Evolutionary conservation across 306 rosid genomes (phyloP).

Genomic region (Bauhinia variegata): DNA sequence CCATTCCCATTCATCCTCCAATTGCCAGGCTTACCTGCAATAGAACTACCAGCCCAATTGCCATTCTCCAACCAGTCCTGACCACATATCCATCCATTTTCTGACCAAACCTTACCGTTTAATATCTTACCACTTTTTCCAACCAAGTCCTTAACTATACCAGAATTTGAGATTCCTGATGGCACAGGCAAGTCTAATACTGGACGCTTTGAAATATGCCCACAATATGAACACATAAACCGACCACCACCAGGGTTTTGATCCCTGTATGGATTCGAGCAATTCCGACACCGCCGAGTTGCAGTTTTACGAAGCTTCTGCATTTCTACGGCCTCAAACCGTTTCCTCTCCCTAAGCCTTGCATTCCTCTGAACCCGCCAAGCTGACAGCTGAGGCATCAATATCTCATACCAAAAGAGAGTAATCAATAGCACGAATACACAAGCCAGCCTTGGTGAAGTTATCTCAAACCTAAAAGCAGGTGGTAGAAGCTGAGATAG

Average conservation of each 20-base stretch:
- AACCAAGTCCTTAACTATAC: conserved; percentile 77
- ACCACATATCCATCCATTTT: conserved; percentile 87
- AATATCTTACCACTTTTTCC: conserved; percentile 90
- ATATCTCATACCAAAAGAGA: conserved; percentile 97
- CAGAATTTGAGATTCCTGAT: conserved; percentile 66
- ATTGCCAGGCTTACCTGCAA: conserved; percentile 58
- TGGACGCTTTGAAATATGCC: conserved; percentile 92
- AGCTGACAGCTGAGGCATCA: conserved; percentile 98
- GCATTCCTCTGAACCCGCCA: conserved; percentile 87
- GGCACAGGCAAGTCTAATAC: conserved; percentile 87
- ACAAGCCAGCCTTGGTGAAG: conserved; percentile 92
- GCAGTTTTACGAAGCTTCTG: conserved; percentile 93
- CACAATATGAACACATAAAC: conserved; percentile 97
- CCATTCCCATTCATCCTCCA: conserved; percentile 72
- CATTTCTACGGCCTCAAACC: conserved; percentile 88
- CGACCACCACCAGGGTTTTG: conserved; percentile 98
- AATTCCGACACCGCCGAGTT: conserved; percentile 83
- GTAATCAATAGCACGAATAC: conserved; percentile 91
- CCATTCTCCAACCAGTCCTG: conserved; percentile 94
- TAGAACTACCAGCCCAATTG: conserved; percentile 75
- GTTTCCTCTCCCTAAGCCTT: conserved; percentile 80
- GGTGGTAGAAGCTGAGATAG: conserved; percentile 99
- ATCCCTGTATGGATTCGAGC: conserved; percentile 89
- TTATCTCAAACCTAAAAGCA: conserved; percentile 91
- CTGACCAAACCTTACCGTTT: conserved; percentile 86